These are phyloP conservation scores for Linnemannia exigua DNA, from an alignment of 192 early-diverging fungal species.

Conservation along the genomic window DNA sequence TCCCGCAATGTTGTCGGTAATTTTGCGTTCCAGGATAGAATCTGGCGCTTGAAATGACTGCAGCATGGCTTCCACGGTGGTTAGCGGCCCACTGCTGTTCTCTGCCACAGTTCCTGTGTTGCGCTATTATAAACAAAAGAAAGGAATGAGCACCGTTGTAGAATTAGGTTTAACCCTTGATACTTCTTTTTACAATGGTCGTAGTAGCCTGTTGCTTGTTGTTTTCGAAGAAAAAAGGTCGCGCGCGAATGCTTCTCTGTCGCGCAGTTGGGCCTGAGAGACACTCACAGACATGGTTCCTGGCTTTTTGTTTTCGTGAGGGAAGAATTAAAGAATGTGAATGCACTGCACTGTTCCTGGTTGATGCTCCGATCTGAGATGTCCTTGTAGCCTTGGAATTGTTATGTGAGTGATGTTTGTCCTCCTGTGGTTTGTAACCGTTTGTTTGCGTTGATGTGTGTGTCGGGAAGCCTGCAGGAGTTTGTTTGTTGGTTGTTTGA, in stretches of 20 bases:
- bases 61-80: slow-evolving; percentile 29
- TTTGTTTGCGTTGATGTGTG: background rate
- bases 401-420: background rate
- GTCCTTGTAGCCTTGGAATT: background rate
- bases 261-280: background rate
- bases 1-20: slow-evolving; percentile 48
- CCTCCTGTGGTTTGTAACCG: background rate
- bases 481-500: background rate
- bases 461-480: background rate
- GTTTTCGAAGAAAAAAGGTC: background rate
- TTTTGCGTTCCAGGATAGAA: slow-evolving; percentile 64
- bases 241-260: background rate
- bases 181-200: background rate
- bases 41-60: slow-evolving; percentile 52
- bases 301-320: background rate
- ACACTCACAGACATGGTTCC: slow-evolving; percentile 12
- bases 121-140: background rate
- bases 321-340: background rate
- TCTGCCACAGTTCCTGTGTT: slow-evolving; percentile 10
- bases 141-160: background rate
- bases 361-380: background rate
- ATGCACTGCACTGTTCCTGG: background rate
- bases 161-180: background rate
- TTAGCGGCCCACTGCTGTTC: background rate
- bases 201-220: background rate